Evolutionary conservation across 805 yeast genomes (phyloP), one percentile per base, ranked within the genome.

Genomic region (Candida qinlingensis): DNA sequence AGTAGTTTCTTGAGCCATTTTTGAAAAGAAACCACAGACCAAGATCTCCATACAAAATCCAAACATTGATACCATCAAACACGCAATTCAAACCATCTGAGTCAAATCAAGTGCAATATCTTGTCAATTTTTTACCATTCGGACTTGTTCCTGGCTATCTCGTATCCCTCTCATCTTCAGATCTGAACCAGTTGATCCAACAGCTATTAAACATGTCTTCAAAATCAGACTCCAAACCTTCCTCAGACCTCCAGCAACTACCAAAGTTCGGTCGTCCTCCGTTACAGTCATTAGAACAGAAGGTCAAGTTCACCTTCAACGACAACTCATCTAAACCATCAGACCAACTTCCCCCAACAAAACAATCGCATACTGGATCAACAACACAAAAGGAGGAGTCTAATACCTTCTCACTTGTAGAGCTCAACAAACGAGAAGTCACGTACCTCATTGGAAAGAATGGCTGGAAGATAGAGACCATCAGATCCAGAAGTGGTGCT

Each of bases 391-490:
- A 34, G 7, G 8, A 7, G 34, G 44, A 31, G 13, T 25, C 36
- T 13, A 37, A 41, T 13, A 42, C 26, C 4, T 46, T 44, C 40
- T 37, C 49, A 36, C 39, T 55, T 5, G 37, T 61, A 3, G 45
- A 55, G 35, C 48, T 65, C 11, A 60, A 61, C 8, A 63, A 65
- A 33, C 55, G 54, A 28, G 75, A 74, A 46, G 67, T 74, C 2
- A 63, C 74, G 1, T 67, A 61, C 42, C 51, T 76, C 6, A 75
- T 76, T 44, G 81, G 81, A 0, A 63, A 57, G 27, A 57, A 59
- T n/a, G 81, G 81, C 1, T 36, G 52, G 19, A 61, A 67, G 39
- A 74, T 77, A 11, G 65, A 63, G 37, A 44, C 45, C 5, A 58
- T 76, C 8, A 51, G 79, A 33, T 56, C 58, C 5, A 43, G 45